phyloP scores from a whole-genome alignment of 2,329 filamentous ascomycete genomes.

The Sporothrix euskadiensis region DNA sequence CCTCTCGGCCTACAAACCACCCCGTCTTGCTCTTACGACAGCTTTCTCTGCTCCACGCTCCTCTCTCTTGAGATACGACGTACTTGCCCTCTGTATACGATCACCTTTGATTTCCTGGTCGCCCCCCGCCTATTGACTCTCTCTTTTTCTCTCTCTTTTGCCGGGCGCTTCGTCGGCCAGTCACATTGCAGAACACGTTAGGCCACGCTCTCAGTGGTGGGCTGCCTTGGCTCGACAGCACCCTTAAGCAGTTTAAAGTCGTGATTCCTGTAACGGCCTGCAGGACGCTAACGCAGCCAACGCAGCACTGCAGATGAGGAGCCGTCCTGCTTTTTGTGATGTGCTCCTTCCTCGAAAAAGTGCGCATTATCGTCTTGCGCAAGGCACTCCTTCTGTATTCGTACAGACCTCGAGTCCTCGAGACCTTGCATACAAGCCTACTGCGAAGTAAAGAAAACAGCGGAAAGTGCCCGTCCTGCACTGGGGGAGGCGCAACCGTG shows the following conservation, averaged over 20 bases:
- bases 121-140: background rate
- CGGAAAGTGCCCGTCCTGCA: background rate
- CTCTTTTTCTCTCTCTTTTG: background rate
- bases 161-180: slow-evolving; percentile 30
- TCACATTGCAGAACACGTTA: slow-evolving; percentile 16
- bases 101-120: background rate
- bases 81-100: background rate
- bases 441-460: background rate
- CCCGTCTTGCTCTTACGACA: background rate
- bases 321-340: background rate
- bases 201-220: slow-evolving; percentile 6
- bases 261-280: slow-evolving; percentile 21
- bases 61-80: background rate
- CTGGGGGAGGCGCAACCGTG: background rate
- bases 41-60: background rate
- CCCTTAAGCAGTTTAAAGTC: background rate
- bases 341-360: background rate
- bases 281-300: slow-evolving; percentile 27
- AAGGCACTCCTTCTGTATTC: background rate
- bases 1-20: slow-evolving; percentile 1
- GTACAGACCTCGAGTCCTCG: background rate
- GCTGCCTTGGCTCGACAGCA: slow-evolving; percentile 14
- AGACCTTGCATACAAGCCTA: background rate
- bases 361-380: background rate
- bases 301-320: slow-evolving; percentile 20